These are phyloP conservation scores for Zea mays DNA, from an alignment of 176 grass and related monocot genomes.

Conservation along the genomic window DNA sequence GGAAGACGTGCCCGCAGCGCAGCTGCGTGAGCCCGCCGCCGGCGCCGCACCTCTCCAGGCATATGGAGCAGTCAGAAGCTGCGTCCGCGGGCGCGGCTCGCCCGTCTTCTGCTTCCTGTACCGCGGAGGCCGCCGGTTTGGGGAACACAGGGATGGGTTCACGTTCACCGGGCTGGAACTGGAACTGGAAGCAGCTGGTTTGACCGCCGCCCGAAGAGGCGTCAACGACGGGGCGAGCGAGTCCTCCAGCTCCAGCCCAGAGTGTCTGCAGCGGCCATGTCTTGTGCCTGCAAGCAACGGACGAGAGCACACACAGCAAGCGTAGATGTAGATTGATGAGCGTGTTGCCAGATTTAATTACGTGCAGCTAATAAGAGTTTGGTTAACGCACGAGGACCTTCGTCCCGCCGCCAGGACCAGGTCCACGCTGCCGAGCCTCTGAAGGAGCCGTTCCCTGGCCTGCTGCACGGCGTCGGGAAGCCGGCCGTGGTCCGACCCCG, in stretches of 20 bases:
- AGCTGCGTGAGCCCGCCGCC: slow-evolving; percentile 43
- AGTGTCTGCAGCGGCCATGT: slow-evolving; percentile 18
- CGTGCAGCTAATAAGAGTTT: background rate
- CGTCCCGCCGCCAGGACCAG: slow-evolving; percentile 37
- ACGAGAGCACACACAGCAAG: too few species aligned
- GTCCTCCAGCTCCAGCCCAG: background rate
- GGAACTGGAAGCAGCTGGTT: slow-evolving; percentile 33
- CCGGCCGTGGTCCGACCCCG: slow-evolving; percentile 45
- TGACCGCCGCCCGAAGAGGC: slow-evolving; percentile 18
- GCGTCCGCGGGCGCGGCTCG: background rate
- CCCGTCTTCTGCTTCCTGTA: background rate
- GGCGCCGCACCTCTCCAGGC: slow-evolving; percentile 53
- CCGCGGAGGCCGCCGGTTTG: background rate
- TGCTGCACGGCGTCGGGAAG: slow-evolving; percentile 67
- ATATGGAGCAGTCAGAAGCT: slow-evolving; percentile 62
- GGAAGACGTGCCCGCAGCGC: slow-evolving; percentile 67
- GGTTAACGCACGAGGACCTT: slow-evolving; percentile 20
- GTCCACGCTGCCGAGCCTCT: slow-evolving; percentile 60
- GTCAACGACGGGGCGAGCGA: background rate
- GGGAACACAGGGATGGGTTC: background rate
- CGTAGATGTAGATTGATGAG: background rate
- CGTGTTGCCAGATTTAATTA: background rate
- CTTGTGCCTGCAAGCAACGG: slow-evolving; percentile 37
- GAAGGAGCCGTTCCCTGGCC: slow-evolving; percentile 72
- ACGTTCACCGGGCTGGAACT: background rate